phyloP scores from a whole-genome alignment of 2,329 filamentous ascomycete species.

The Pseudocercospora cruenta region DNA sequence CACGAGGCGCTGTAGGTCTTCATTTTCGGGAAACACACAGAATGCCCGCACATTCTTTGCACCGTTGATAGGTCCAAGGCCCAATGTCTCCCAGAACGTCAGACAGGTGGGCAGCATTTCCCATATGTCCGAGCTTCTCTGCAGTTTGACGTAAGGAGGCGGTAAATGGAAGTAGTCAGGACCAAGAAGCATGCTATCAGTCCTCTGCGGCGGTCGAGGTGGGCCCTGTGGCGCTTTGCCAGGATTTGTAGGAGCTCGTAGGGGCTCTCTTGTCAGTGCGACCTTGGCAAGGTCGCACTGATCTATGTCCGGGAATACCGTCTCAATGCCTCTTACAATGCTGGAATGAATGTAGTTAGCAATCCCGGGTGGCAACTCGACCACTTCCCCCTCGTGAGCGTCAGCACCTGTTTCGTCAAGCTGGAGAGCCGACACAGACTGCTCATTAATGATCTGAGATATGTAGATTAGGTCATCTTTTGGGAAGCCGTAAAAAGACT shows the following conservation, averaged over 20 bases:
- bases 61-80: constrained; percentile 71
- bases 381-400: neutral
- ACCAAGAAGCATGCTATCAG: constrained; percentile 33
- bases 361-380: neutral
- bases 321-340: constrained; percentile 1
- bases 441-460: constrained; percentile 41
- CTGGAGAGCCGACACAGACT: constrained; percentile 29
- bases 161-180: constrained; percentile 63
- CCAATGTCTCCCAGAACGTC: constrained; percentile 80
- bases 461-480: constrained; percentile 38
- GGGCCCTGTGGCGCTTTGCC: constrained; percentile 32
- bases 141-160: constrained; percentile 72
- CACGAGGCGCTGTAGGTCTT: constrained; percentile 64
- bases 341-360: neutral
- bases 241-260: constrained; percentile 20
- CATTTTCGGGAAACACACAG: constrained; percentile 70
- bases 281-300: constrained; percentile 34
- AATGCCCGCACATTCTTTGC: constrained; percentile 71
- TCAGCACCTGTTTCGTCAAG: neutral
- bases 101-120: constrained; percentile 76
- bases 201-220: constrained; percentile 36
- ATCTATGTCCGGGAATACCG: constrained; percentile 21
- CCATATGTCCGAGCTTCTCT: constrained; percentile 68
- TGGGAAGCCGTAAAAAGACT: constrained; percentile 28
- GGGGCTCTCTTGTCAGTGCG: constrained; percentile 32